Percentiles rank a stretch among this genome's conserved stretches.
Conservation (phyloP, 352 stramenopile genomes). For the Globisporangium splendens region DNA sequence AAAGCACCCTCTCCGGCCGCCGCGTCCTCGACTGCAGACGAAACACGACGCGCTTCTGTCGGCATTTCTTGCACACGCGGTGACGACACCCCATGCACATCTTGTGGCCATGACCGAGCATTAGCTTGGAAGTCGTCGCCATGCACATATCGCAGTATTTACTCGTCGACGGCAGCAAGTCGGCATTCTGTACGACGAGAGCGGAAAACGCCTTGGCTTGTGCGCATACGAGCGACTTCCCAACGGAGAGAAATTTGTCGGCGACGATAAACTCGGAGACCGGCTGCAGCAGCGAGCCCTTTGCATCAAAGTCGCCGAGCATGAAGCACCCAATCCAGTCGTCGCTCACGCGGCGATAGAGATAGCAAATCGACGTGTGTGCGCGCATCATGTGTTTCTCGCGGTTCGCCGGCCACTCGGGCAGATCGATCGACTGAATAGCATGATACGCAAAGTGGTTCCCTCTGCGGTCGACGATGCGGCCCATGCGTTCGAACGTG, state of each 20-base stretch:
- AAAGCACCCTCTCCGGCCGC: slow-evolving; percentile 37
- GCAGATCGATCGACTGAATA: slow-evolving; percentile 56
- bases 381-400: slow-evolving; percentile 31
- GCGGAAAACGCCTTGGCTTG: slow-evolving; percentile 54
- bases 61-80: slow-evolving; percentile 49
- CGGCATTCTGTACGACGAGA: slow-evolving; percentile 33
- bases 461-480: slow-evolving; percentile 49
- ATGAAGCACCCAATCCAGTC: slow-evolving; percentile 61
- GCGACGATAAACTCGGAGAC: slow-evolving; percentile 42
- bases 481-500: slow-evolving; percentile 55
- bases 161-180: slow-evolving; percentile 27
- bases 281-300: slow-evolving; percentile 30
- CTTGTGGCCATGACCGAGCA: slow-evolving; percentile 28
- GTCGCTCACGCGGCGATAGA: slow-evolving; percentile 49
- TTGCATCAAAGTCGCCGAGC: slow-evolving; percentile 40
- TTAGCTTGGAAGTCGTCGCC: slow-evolving; percentile 24
- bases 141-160: slow-evolving; percentile 51
- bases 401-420: slow-evolving; percentile 40
- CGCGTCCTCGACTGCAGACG: slow-evolving; percentile 38
- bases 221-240: slow-evolving; percentile 36
- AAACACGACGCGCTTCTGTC: slow-evolving; percentile 47
- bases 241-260: slow-evolving; percentile 42
- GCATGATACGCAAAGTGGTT: slow-evolving; percentile 61
- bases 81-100: slow-evolving; percentile 52
- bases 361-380: slow-evolving; percentile 54